Base-by-base conservation (phyloP, 2,329 filamentous ascomycete species). In the Calonectria leucothoes region DNA sequence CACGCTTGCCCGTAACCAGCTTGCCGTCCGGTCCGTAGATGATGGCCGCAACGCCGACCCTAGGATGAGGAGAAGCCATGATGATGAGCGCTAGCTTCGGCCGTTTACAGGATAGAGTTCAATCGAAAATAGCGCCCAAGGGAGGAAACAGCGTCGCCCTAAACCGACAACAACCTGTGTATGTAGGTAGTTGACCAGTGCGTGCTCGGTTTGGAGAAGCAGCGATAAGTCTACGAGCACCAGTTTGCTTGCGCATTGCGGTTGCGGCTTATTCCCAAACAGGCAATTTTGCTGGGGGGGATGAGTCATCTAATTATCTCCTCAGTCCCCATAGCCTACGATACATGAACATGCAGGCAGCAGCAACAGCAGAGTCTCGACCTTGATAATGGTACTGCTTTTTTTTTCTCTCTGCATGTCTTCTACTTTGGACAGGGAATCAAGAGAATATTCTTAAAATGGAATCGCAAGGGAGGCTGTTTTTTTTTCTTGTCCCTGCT, bases 41-140 rank as follows among this genome's bases (percentile, higher is more conserved):
- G 31, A 91, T 79, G 37, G 85, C 87, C 0, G 87, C 85, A 6
- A 91, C 84, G 52, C 89, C 89, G 17, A 90, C 86, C 12, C 88
- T 85, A 1, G 86, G 86, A 27, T 77, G 61, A 10, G 75, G 72
- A 2, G 65, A 52, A 20, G 76, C 61, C 78, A 80, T 80, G 31
- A 6, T 48, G 55, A 35, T 14, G 35, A 12, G 23, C 31, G 55
- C 55, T 61, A 61, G 55, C 15, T 61, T 61, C 55, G 35, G 55
- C 25, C 23, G 12, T 61, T 39, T 25, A 39, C 6, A 27, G n/a
- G 33, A 61, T 61, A 39, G 35, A 61, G 55, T 61, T 61, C 23
- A 61, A 39, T 25, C 14, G 27, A 23, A 14, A 61, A 25, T 23
- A 23, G 20, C 6, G 55, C 33, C 17, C 10, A n/a, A n/a, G 33